Conservation (phyloP, 108 stramenopile species). For the Thalassiosira profunda region DNA sequence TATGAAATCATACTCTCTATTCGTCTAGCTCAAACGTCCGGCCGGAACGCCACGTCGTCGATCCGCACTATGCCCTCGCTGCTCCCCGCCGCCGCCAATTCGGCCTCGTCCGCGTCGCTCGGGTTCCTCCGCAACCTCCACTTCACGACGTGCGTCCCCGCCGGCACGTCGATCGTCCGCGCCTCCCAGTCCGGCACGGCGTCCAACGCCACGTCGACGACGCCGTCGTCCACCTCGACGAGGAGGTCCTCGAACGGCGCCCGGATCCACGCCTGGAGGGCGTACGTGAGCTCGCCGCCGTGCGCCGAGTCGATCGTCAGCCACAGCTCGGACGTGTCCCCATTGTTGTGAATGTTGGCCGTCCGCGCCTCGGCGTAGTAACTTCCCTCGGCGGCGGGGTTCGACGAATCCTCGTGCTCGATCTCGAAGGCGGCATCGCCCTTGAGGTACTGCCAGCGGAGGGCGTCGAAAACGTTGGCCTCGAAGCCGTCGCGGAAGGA, state of each 20-base stretch:
- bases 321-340: not conserved
- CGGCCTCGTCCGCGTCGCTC: slow-evolving; percentile 1
- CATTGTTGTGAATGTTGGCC: not conserved
- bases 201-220: not conserved
- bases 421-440: slow-evolving; percentile 1
- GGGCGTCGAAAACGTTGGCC: slow-evolving; percentile 4
- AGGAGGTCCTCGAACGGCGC: slow-evolving; percentile 17
- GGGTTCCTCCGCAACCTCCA: slow-evolving; percentile 28
- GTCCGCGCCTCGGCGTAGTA: slow-evolving; percentile 8
- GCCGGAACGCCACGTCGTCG: slow-evolving; percentile 10
- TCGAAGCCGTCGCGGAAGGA: slow-evolving; percentile 16
- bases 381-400: not conserved
- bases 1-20: too few species aligned
- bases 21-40: too few species aligned
- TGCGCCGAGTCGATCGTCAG: not conserved
- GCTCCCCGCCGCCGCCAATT: not conserved
- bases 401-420: not conserved
- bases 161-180: not conserved
- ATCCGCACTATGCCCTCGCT: slow-evolving; percentile 9
- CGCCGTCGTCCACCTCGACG: slow-evolving; percentile 7
- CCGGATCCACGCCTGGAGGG: slow-evolving; percentile 1
- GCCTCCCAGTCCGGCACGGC: not conserved
- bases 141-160: not conserved
- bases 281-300: slow-evolving; percentile 7
- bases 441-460: not conserved